Base-by-base conservation (phyloP, 805 yeast genomes). In the Kuraishia molischiana region DNA sequence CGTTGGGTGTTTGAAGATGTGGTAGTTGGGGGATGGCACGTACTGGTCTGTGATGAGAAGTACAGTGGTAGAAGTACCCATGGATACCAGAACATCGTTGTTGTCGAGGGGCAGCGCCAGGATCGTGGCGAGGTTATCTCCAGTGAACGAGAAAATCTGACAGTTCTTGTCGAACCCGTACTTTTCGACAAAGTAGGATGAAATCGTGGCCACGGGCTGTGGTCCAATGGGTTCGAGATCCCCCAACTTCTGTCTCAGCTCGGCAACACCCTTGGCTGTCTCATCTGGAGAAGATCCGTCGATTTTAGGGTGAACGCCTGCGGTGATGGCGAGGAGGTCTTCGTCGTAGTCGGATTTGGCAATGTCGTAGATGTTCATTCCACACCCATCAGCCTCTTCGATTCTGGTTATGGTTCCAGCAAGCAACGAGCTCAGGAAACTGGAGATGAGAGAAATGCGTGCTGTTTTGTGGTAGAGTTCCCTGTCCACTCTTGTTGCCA, bases 1-100 rank as follows among this genome's bases (percentile, higher is more conserved):
- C 0, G 94, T 81, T 6, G 97, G 96, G 53, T 89, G 96, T 44
- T 75, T 75, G 62, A 87, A 87, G 45, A 86, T 58, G 52, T 87
- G 96, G 54, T 86, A 87, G 47, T 79, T 82, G 4, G 85, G 75
- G 1, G 89, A 80, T 2, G 96, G 87, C 15, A 67, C 67, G 53
- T 79, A 87, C 40, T 75, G 69, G 41, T 85, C 80, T 4, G 96
- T 87, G 31, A 87, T 79, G 35, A 87, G 60, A 26, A 89, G 66
- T 3, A 85, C 85, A 0, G 97, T 87, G 2, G 97, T 87, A n/a
- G 92, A 80, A 0, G 96, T 87, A 0, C 96, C 97, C 55, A 89
- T 64, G 2, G 95, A 83, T 2, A 89, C 69, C 45, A 89, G 66
- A 17, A 83, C 72, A 55, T 87, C 96, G 53, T 82, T 79, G 20